phyloP scores from a whole-genome alignment of 208 protist genomes.

The Vickermania spadyakhi region DNA sequence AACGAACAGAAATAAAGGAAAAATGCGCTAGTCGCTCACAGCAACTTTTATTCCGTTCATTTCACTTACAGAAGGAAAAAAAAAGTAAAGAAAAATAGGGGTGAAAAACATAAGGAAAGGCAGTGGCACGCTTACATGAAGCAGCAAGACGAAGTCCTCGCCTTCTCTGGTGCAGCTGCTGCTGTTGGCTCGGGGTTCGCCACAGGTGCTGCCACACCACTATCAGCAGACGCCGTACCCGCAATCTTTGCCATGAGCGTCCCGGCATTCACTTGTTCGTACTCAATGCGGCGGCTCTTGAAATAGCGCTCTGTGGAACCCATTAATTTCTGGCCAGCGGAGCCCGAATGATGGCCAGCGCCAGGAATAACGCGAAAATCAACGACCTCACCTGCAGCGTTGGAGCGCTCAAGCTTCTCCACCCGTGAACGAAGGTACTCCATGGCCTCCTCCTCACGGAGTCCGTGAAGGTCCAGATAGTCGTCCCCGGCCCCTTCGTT shows the following conservation, averaged over 20 bases:
- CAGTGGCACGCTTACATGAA: not conserved
- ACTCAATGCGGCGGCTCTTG: slow-evolving; percentile 20
- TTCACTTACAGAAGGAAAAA: too few species aligned
- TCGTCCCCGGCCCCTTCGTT: slow-evolving; percentile 44
- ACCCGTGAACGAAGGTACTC: slow-evolving; percentile 26
- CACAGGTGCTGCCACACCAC: slow-evolving; percentile 3
- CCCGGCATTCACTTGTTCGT: slow-evolving; percentile 27
- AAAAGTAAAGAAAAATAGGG: too few species aligned
- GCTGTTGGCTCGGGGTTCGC: slow-evolving; percentile 6
- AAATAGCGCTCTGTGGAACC: slow-evolving; percentile 25
- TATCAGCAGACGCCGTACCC: slow-evolving; percentile 6
- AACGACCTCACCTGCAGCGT: slow-evolving; percentile 16
- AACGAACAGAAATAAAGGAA: too few species aligned
- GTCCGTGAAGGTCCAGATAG: slow-evolving; percentile 49
- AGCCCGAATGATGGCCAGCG: slow-evolving; percentile 45
- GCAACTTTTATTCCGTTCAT: too few species aligned
- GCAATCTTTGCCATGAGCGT: slow-evolving; percentile 24
- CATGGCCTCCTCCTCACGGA: slow-evolving; percentile 41
- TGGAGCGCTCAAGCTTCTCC: slow-evolving; percentile 17
- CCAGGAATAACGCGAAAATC: slow-evolving; percentile 38
- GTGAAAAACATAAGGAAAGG: too few species aligned
- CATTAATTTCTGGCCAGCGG: slow-evolving; percentile 29
- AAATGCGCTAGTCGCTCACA: too few species aligned
- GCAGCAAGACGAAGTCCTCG: not conserved
- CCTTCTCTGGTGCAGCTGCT: not conserved